A percentile compares a stretch with the other conserved stretches of the same genome.
These are phyloP conservation scores for Trapa incisa DNA, from an alignment of 345 rosid genomes.

Conservation along the genomic window DNA sequence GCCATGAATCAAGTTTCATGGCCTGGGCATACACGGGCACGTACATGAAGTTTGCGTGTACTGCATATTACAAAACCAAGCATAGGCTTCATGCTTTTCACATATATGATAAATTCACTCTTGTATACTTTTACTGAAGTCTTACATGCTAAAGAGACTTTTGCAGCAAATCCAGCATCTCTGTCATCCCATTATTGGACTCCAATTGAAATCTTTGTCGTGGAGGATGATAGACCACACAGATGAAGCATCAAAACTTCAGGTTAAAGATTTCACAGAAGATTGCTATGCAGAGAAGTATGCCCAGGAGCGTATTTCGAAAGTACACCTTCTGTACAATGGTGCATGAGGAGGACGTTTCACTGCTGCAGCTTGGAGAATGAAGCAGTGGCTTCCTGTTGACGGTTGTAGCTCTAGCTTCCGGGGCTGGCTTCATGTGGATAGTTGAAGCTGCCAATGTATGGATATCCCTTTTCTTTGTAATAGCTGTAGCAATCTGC, in stretches of 20 bases:
- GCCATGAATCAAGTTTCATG: no score
- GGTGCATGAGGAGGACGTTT: background rate
- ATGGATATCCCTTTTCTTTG: background rate
- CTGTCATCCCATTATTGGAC: no score
- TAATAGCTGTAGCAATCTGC: background rate
- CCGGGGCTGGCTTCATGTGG: background rate
- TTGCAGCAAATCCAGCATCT: no score
- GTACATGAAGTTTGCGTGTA: no score
- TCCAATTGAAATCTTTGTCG: no score
- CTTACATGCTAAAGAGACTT: no score
- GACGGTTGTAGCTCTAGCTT: background rate
- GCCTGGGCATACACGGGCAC: no score
- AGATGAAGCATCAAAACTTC: background rate
- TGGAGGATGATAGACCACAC: no score
- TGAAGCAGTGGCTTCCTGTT: background rate
- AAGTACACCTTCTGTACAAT: background rate
- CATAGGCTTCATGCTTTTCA: no score
- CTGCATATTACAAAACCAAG: no score
- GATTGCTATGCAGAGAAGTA: background rate
- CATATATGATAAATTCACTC: no score
- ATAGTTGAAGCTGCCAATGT: background rate
- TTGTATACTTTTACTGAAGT: no score
- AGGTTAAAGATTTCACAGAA: background rate
- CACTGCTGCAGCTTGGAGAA: background rate
- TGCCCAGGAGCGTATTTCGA: background rate